Evolutionary conservation across 805 yeast species (phyloP), one percentile per base, ranked within the genome.

Genomic region (Barnettozyma vustinii): DNA sequence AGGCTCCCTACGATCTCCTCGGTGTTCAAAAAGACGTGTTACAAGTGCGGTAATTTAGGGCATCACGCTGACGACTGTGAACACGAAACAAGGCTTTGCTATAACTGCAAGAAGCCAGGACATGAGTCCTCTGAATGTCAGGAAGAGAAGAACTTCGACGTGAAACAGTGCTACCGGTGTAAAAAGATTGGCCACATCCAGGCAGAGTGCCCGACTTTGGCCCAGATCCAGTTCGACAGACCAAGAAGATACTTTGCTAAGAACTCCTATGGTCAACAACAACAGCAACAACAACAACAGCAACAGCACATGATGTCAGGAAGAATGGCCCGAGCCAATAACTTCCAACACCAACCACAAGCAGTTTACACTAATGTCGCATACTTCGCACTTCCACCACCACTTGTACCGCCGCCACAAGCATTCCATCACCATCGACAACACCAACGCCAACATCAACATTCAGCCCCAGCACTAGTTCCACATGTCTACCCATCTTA

Each of bases 71-170:
- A 63, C 10, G 55, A 55, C 16, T 64, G 68, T 42, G 47, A 47
- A 9, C 54, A 46, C n/a, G 44, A 37, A 2, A 63, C 56, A 25
- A 44, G 65, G 25, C 54, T 63, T 2, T 64, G 68, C 45, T 64
- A 63, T 48, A 64, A 64, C 47, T 64, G 68, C 48, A 63, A 62
- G 30, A 33, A 56, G 21, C 65, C 66, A 4, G 66, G 63, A 1
- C 68, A 64, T 43, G 62, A 62, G 42, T 55, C 63, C 7, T 53
- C 62, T 0, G 41, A 53, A 0, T 64, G 68, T 39, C 60, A 62
- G 23, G 43, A 51, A 20, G 61, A 50, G 9, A 54, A 58, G 41
- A 52, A 51, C 33, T 42, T 55, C 5, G 45, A 46, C 4, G 46
- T 47, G 19, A 63, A 63, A 35, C 68, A 64, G 48, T 64, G 68